Evolutionary conservation across 306 rosid species (phyloP), one percentile per base, ranked within the genome.

Genomic region (Pueraria montana): DNA sequence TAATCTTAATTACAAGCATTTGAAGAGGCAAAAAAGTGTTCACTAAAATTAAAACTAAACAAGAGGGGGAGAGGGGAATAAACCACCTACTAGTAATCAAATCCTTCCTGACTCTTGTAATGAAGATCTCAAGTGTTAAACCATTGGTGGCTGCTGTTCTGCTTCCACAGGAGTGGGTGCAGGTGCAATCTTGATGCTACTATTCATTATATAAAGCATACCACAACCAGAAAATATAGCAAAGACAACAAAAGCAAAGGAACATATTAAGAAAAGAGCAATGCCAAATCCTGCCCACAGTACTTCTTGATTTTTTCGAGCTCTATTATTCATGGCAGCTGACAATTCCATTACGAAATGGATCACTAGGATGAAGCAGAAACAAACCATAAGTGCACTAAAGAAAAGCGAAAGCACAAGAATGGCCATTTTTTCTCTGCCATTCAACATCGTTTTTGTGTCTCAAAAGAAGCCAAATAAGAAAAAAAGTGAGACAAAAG

Each of bases 161-260:
- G 55, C 52, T 40, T 73, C 85, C 14, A 49, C 66, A 67, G 84
- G 36, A 68, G 45, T 50, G 14, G 85, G 87, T 45, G 83, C 72
- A 43, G 90, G 89, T 49, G 75, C 88, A 86, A 90, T 74, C 83
- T 90, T 86, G 65, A 42, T 5, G 83, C 59, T 27, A 55, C 61
- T 50, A 6, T 80, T 56, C 32, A 61, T 23, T 18, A 69, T 78
- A 43, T 50, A 74, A 74, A 73, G 4, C 50, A 83, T 61, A 20
- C 73, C 43, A 69, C 82, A 73, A 5, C 87, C 83, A 61, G 86
- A 80, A 61, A 80, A 78, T 13, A 77, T 43, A n/a, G 83, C 72
- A 48, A 86, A 63, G 1, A 84, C 32, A 58, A 78, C 18, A 75
- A 86, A 90, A 55, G 87, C 86, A 78, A 84, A 66, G 63, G 85